Evolutionary conservation across 305 asterid species (phyloP).

Genomic region (Fraxinus greggii): DNA sequence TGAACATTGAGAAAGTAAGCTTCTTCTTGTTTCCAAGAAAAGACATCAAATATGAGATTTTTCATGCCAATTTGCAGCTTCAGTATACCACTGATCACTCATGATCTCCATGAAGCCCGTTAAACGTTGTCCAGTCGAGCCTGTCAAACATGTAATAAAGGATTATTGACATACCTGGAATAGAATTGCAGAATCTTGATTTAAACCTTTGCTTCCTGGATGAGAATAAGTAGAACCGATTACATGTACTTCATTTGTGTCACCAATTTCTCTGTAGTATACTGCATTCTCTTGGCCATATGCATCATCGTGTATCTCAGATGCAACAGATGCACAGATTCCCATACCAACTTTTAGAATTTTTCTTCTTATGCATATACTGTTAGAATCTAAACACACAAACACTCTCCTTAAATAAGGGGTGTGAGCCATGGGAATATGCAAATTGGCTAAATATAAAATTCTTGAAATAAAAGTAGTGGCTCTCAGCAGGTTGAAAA

Average conservation of each 20-base stretch:
- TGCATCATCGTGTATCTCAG: conserved; percentile 52
- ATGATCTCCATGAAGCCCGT: not conserved
- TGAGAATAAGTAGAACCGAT: conserved; percentile 57
- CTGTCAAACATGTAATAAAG: not conserved
- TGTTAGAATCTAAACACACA: conserved; percentile 33
- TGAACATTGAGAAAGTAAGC: not conserved
- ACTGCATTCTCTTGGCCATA: conserved; percentile 55
- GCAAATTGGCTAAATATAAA: conserved; percentile 29
- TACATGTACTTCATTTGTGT: conserved; percentile 19
- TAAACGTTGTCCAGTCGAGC: not conserved
- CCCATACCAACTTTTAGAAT: conserved; percentile 46
- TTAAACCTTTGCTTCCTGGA: conserved; percentile 62
- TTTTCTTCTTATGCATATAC: conserved; percentile 22
- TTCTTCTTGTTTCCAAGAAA: not conserved
- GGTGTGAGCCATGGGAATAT: conserved; percentile 42
- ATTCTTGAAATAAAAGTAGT: conserved; percentile 22
- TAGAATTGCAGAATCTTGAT: conserved; percentile 76
- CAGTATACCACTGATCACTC: not conserved
- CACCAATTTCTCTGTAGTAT: conserved; percentile 18
- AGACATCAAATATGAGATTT: not conserved
- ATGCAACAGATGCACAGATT: conserved; percentile 55
- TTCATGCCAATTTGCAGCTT: not conserved
- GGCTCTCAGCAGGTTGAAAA: conserved; percentile 44
- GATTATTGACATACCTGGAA: conserved; percentile 40
- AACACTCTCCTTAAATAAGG: conserved; percentile 36